Conservation (phyloP, 495 filamentous ascomycete species). For the Aspergillus steynii region DNA sequence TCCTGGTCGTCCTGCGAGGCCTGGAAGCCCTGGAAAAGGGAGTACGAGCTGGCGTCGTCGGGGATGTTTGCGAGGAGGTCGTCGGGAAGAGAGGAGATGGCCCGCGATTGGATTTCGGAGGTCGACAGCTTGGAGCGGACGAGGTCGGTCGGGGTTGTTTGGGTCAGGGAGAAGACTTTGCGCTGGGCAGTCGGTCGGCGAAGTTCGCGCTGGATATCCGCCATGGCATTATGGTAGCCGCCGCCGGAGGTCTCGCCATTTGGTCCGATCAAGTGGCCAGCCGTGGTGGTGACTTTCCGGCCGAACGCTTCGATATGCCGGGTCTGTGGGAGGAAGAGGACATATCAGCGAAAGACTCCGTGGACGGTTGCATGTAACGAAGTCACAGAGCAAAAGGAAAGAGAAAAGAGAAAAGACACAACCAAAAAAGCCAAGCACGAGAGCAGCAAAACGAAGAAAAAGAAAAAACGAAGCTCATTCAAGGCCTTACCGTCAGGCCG, state of each 20-base stretch:
- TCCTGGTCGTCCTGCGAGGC: conserved; percentile 70
- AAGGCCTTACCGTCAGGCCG: conserved; percentile 49
- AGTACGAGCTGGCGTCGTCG: conserved; percentile 80
- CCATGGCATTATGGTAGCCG: conserved; percentile 82
- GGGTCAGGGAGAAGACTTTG: conserved; percentile 83
- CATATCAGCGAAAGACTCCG: conserved; percentile 6
- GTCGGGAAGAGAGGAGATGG: conserved; percentile 84
- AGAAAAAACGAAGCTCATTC: conserved; percentile 10
- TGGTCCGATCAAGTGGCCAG: conserved; percentile 80
- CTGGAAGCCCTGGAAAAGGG: conserved; percentile 94
- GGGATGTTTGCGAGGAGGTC: conserved; percentile 87
- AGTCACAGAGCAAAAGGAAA: background rate
- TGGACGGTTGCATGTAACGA: background rate
- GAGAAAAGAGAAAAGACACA: background rate
- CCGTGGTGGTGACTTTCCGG: conserved; percentile 92
- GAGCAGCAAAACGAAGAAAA: background rate
- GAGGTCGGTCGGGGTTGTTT: conserved; percentile 86
- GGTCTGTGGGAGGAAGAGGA: conserved; percentile 51
- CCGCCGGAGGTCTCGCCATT: conserved; percentile 54
- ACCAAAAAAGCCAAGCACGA: background rate
- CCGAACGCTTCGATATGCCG: conserved; percentile 90
- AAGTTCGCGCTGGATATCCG: conserved; percentile 84
- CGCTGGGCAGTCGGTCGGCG: conserved; percentile 80
- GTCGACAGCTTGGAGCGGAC: conserved; percentile 90
- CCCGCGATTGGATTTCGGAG: conserved; percentile 91